Conservation (phyloP, 371 early-diverging fungal species). For the Quaeritorhiza haematococci region DNA sequence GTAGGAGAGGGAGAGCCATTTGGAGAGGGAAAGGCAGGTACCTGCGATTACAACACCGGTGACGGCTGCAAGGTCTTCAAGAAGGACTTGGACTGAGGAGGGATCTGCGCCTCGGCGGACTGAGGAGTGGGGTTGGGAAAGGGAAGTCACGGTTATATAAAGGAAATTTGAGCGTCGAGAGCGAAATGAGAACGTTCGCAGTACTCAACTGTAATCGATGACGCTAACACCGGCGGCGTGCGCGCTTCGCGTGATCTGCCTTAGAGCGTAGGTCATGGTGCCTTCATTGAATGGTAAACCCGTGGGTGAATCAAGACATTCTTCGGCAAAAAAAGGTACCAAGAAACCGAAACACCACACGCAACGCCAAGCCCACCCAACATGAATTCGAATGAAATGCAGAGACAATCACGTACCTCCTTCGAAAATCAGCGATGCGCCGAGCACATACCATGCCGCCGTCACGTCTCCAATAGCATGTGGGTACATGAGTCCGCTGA, state of each 20-base stretch:
- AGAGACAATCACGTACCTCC: too few species aligned
- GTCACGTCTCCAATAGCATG: constrained; percentile 34
- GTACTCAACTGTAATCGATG: constrained; percentile 14
- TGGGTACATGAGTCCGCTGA: constrained; percentile 28
- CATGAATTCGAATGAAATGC: too few species aligned
- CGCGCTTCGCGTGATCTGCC: constrained; percentile 28
- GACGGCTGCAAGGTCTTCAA: constrained; percentile 37
- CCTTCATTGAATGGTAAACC: constrained; percentile 5
- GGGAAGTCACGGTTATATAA: too few species aligned
- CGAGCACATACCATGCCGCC: constrained; percentile 31
- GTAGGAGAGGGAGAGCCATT: constrained; percentile 23
- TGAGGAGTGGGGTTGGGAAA: too few species aligned
- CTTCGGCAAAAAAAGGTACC: not conserved
- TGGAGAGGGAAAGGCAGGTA: constrained; percentile 26
- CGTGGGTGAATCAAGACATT: not conserved
- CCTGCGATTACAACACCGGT: constrained; percentile 37
- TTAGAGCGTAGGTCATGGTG: constrained; percentile 33
- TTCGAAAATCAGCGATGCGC: constrained; percentile 34
- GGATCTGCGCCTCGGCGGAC: constrained; percentile 34
- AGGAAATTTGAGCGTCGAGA: too few species aligned
- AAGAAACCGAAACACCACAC: too few species aligned
- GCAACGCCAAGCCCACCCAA: too few species aligned
- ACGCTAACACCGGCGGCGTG: constrained; percentile 19
- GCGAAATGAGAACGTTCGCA: not conserved
- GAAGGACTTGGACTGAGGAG: constrained; percentile 36